Evolutionary conservation across 176 grass and related monocot species (phyloP).

Genomic region (Eragrostis curvula): DNA sequence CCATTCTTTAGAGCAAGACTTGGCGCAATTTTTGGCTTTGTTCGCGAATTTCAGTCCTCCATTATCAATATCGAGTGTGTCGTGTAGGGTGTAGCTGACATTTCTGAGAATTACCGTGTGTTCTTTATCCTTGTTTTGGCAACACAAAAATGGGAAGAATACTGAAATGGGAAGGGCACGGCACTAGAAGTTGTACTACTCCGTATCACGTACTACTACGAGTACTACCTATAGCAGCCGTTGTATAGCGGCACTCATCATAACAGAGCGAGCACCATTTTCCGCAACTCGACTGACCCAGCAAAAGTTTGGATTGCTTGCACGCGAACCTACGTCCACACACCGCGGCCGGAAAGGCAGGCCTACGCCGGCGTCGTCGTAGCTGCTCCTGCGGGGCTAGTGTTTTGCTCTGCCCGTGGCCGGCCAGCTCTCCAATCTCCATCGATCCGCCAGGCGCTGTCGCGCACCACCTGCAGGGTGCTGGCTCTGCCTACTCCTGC

Average conservation of each 20-base stretch:
- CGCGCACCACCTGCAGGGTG: neutral
- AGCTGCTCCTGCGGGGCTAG: neutral
- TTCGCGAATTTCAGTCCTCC: too few species aligned
- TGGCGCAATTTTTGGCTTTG: too few species aligned
- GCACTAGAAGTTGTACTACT: too few species aligned
- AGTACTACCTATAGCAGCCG: neutral
- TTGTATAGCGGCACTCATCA: neutral
- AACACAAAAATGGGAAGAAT: too few species aligned
- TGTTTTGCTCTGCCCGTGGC: neutral
- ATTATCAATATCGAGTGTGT: too few species aligned
- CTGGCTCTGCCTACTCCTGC: neutral
- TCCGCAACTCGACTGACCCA: neutral
- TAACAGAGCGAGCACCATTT: neutral
- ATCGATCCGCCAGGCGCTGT: constrained; percentile 27
- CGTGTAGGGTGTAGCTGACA: too few species aligned
- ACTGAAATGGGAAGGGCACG: too few species aligned
- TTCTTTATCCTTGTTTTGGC: too few species aligned
- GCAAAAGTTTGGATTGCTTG: constrained; percentile 14
- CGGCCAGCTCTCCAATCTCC: constrained; percentile 7
- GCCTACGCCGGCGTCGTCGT: neutral
- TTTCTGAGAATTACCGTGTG: too few species aligned
- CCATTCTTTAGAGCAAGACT: neutral
- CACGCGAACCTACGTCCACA: constrained; percentile 15
- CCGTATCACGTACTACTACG: too few species aligned
- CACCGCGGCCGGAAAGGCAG: neutral